Evolutionary conservation across 2,329 filamentous ascomycete species (phyloP), one percentile per base, ranked within the genome.

Genomic region (Fusarium sp.): DNA sequence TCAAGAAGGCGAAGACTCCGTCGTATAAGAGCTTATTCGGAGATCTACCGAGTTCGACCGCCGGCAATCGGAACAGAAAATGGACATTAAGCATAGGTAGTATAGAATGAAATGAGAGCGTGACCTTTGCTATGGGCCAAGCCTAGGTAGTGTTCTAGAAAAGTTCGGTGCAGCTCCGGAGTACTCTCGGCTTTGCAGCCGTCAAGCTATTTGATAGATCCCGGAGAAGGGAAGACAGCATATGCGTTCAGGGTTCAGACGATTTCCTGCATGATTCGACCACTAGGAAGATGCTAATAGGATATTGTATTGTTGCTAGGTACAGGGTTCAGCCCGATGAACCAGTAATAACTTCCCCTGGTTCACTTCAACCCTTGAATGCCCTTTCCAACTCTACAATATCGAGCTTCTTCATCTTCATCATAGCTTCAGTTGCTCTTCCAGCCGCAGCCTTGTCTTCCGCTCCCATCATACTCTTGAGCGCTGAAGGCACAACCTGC

Each of bases 391-490:
- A 53, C 39, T 58, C 77, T 10, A 69, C 75, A 67, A 83, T 77
- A 48, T 83, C 77, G 45, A 83, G 52, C 74, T 83, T 83, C 73
- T 76, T 77, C 79, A 82, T 81, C 25, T 66, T 63, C 76, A 81
- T 75, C 78, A 84, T 82, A 6, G 75, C 77, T 40, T 52, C 61
- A 27, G 68, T 77, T 10, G 70, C 74, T 45, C 76, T 70, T 8
- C 67, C 72, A 17, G 75, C 74, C 36, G 73, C 78, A 58, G 71
- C 79, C 69, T 67, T 72, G 52, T 82, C 78, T 35, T 74, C 66
- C n/a, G 75, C 71, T 3, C 60, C 47, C 60, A 82, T 52, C 70
- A 79, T 72, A 53, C 77, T 72, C 68, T 75, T 76, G 50, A 84
- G 62, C 20, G 46, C 61, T 25, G 58, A 76, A 6, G 83, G 82